phyloP scores from a whole-genome alignment of 2,329 filamentous ascomycete species.

The Paradendryphiella salina region DNA sequence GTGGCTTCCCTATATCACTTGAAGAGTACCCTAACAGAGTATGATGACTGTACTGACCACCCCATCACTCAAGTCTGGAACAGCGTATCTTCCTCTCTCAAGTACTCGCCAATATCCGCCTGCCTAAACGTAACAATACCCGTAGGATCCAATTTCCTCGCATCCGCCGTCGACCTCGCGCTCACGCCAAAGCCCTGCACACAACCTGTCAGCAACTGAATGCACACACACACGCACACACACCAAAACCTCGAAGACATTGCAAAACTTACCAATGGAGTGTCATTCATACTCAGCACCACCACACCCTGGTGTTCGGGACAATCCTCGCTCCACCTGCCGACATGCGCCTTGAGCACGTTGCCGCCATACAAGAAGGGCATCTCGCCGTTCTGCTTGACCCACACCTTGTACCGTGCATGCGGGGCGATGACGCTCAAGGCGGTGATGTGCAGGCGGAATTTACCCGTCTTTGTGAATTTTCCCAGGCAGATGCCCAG shows the following conservation, averaged over 20 bases:
- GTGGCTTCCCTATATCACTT: background rate
- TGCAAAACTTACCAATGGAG: slow-evolving; percentile 61
- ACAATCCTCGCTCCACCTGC: slow-evolving; percentile 85
- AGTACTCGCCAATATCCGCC: slow-evolving; percentile 90
- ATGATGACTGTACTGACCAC: background rate
- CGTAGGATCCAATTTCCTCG: slow-evolving; percentile 83
- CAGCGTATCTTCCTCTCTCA: slow-evolving; percentile 75
- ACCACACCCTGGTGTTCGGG: slow-evolving; percentile 92
- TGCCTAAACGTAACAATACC: slow-evolving; percentile 88
- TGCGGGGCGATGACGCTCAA: slow-evolving; percentile 87
- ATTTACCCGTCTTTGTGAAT: slow-evolving; percentile 96
- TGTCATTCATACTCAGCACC: slow-evolving; percentile 90
- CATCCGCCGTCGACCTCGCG: slow-evolving; percentile 82
- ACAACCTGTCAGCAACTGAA: slow-evolving; percentile 22
- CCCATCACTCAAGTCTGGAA: slow-evolving; percentile 56
- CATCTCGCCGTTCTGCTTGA: slow-evolving; percentile 96
- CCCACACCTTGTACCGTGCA: slow-evolving; percentile 95
- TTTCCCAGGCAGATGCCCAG: slow-evolving; percentile 92
- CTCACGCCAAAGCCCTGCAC: slow-evolving; percentile 84
- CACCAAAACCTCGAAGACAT: background rate
- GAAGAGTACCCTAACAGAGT: slow-evolving; percentile 1
- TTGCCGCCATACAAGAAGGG: slow-evolving; percentile 95
- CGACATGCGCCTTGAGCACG: slow-evolving; percentile 79
- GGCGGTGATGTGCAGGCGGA: slow-evolving; percentile 90
- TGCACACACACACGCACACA: background rate